phyloP scores from a whole-genome alignment of 163 green algal species.

The Botryococcus braunii region DNA sequence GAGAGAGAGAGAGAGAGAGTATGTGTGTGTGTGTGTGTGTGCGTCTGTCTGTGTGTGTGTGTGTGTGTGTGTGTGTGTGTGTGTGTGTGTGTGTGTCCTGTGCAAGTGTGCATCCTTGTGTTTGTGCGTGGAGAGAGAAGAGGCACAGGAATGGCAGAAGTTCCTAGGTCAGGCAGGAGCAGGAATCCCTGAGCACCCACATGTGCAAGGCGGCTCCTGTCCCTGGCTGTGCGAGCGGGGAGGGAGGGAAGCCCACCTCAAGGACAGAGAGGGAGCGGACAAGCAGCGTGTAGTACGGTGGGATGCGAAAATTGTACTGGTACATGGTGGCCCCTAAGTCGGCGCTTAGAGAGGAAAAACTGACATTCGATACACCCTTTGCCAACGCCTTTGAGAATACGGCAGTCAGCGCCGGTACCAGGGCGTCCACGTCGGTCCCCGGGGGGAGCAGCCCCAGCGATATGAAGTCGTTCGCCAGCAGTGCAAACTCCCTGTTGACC shows the following conservation, averaged over 20 bases:
- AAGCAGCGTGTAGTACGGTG: constrained; percentile 88
- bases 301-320: constrained; percentile 72
- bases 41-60: too few species aligned
- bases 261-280: constrained; percentile 76
- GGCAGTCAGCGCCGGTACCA: constrained; percentile 59
- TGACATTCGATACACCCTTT: constrained; percentile 68
- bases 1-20: too few species aligned
- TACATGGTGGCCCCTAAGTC: constrained; percentile 59
- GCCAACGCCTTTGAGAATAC: constrained; percentile 74
- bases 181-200: too few species aligned
- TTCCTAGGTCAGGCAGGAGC: too few species aligned
- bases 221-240: too few species aligned
- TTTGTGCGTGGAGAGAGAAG: too few species aligned
- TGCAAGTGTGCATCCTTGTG: too few species aligned
- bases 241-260: constrained; percentile 43
- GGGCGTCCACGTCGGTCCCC: constrained; percentile 26
- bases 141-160: too few species aligned
- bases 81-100: too few species aligned
- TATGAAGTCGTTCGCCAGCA: constrained; percentile 72
- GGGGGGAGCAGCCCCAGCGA: constrained; percentile 73
- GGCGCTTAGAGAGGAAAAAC: constrained; percentile 57
- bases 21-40: too few species aligned
- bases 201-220: too few species aligned
- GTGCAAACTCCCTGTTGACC: constrained; percentile 61
- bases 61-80: too few species aligned